Conservation (phyloP, 148 eudicot species). For the Suaeda aralocaspica region DNA sequence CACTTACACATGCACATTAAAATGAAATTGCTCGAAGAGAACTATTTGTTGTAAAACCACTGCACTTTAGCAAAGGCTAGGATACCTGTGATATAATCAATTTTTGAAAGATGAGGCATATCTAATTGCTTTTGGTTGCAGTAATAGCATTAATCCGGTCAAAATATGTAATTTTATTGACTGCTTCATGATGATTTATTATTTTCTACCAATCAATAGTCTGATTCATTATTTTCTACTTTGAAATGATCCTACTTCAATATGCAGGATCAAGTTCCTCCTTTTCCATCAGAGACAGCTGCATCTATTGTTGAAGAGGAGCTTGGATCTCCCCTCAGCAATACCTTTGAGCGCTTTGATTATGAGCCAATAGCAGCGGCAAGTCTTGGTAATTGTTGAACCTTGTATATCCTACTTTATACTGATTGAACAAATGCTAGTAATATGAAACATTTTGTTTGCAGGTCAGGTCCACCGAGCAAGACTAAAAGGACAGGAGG, state of each 20-base stretch:
- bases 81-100: too few relatives aligned
- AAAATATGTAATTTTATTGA: not conserved
- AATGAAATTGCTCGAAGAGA: too few relatives aligned
- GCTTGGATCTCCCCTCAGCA: constrained; percentile 66
- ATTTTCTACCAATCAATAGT: not conserved
- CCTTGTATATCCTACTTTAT: constrained; percentile 8
- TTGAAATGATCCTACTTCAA: constrained; percentile 15
- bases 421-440: constrained; percentile 9
- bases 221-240: not conserved
- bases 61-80: too few relatives aligned
- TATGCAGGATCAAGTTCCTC: constrained; percentile 98
- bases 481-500: constrained; percentile 78
- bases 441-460: constrained; percentile 21
- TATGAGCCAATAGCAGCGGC: constrained; percentile 96
- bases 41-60: too few relatives aligned
- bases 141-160: not conserved
- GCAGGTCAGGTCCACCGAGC: constrained; percentile 99
- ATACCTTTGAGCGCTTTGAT: constrained; percentile 81
- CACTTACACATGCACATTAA: too few relatives aligned
- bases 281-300: constrained; percentile 91
- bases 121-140: not conserved
- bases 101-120: not conserved
- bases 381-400: constrained; percentile 70
- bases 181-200: constrained; percentile 1
- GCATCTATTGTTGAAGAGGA: constrained; percentile 87